These are phyloP conservation scores for Dendrobium officinale DNA, from an alignment of 106 monocot genomes.

Conservation along the genomic window DNA sequence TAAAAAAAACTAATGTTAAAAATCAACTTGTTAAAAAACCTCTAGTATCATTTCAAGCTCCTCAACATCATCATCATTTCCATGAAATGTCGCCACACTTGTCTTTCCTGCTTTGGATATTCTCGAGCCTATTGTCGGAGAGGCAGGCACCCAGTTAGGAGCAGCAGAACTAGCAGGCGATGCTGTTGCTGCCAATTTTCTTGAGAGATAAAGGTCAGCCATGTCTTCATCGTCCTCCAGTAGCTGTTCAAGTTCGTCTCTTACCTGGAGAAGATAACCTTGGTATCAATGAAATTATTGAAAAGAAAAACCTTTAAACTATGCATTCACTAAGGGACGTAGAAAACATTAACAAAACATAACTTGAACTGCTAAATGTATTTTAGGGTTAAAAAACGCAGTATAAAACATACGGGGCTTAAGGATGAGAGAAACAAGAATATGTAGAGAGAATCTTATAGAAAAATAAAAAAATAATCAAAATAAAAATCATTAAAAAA, in stretches of 20 bases:
- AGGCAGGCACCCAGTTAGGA: conserved; percentile 45
- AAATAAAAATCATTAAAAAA: too few species aligned
- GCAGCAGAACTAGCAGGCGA: conserved; percentile 59
- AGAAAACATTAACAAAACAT: too few species aligned
- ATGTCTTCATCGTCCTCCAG: conserved; percentile 87
- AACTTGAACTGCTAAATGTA: too few species aligned
- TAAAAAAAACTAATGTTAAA: not conserved
- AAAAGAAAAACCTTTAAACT: not conserved
- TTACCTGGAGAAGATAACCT: conserved; percentile 39
- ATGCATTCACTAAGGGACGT: too few species aligned
- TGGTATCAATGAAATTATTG: not conserved
- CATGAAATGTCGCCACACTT: conserved; percentile 61
- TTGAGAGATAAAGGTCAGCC: conserved; percentile 83
- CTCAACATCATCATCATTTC: conserved; percentile 84
- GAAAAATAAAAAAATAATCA: too few species aligned
- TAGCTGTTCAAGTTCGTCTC: conserved; percentile 88
- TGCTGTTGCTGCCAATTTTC: conserved; percentile 43
- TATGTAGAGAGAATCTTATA: too few species aligned
- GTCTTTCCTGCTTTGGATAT: conserved; percentile 68
- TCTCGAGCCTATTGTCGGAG: conserved; percentile 60
- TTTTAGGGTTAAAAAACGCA: too few species aligned
- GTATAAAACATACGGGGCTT: too few species aligned
- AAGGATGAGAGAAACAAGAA: too few species aligned
- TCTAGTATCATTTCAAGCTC: conserved; percentile 91
- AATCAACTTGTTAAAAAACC: conserved; percentile 21